Evolutionary conservation across 495 filamentous ascomycete genomes (phyloP).

Genomic region (Cairneyella variabilis): DNA sequence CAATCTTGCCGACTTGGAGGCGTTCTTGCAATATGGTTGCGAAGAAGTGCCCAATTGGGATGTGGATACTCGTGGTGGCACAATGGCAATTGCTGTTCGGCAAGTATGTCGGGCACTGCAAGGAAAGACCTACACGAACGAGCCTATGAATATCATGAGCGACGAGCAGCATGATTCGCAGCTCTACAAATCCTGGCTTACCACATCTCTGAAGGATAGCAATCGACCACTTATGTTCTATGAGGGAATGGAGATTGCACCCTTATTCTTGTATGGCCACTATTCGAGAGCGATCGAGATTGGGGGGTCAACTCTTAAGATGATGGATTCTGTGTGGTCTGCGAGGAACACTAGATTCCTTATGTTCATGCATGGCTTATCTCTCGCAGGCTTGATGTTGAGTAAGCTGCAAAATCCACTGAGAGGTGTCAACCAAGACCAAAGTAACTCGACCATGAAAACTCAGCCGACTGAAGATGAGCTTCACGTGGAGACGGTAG

Average conservation of each 20-base stretch:
- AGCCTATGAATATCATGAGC: slow-evolving; percentile 57
- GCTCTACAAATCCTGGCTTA: slow-evolving; percentile 60
- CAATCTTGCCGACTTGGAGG: slow-evolving; percentile 70
- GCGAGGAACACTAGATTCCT: slow-evolving; percentile 61
- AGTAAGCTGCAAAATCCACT: slow-evolving; percentile 50
- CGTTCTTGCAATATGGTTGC: slow-evolving; percentile 65
- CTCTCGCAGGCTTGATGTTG: slow-evolving; percentile 60
- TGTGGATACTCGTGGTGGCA: slow-evolving; percentile 74
- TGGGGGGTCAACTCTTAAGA: slow-evolving; percentile 57
- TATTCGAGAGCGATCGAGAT: slow-evolving; percentile 64
- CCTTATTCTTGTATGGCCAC: slow-evolving; percentile 73
- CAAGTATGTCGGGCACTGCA: slow-evolving; percentile 77
- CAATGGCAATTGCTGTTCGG: slow-evolving; percentile 62
- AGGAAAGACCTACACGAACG: slow-evolving; percentile 67
- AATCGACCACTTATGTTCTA: slow-evolving; percentile 66
- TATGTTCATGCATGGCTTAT: slow-evolving; percentile 64
- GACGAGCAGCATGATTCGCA: slow-evolving; percentile 65
- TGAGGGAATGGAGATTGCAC: slow-evolving; percentile 65
- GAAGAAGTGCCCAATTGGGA: slow-evolving; percentile 75
- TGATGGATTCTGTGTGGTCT: slow-evolving; percentile 64
- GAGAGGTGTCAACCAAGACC: slow-evolving; percentile 14
- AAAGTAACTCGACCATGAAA: background rate
- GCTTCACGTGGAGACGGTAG: slow-evolving; percentile 50
- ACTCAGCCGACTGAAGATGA: slow-evolving; percentile 25
- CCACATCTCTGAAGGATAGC: slow-evolving; percentile 15